Base-by-base conservation (phyloP, 768 basidiomycete species). In the Leccinum broughii region DNA sequence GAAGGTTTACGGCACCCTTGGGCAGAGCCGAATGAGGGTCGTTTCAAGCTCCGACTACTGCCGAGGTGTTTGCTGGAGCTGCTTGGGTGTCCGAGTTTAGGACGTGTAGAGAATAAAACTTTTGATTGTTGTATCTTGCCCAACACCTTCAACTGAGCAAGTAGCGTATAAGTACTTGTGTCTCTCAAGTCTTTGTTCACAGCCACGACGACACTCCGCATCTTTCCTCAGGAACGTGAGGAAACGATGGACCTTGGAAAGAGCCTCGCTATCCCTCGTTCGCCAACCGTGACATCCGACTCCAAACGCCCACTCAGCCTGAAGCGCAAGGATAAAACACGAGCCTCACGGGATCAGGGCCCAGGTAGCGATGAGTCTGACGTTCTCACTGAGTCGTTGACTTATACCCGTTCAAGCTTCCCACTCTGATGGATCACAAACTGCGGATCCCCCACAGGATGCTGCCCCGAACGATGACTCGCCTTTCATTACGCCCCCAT, bases 401-500 rank as follows among this genome's bases (percentile, higher is more conserved):
- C 61, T 60, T 51, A 64, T 41, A 51, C 32, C 28, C 26, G 13
- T 11, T 44, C 13, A 62, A 73, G 70, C 56, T 41, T 30, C 6
- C 48, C 72, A 70, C 57, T 54, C 68, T 24, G 61, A 62, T 53
- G 57, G 28, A 30, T 51, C 55, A 50, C 64, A 60, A 54, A 50
- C 37, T 32, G 20, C 51, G 48, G 52, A 61, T 56, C 54, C 54
- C 26, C 22, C 60, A 48, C 63, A 58, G 22, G 51, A 55, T 48
- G 49, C 64, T 52, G 55, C 66, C 30, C 55, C 66, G 48, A 73
- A 70, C 30, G 81, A 85, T 60, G 85, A 86, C 51, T 84, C 83
- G 15, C 84, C 85, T 5, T 92, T 93, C 68, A 89, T 92, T 59
- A 80, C 81, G 6, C 90, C 91, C 35, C 87, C 82, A 14, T 91